phyloP scores from a whole-genome alignment of 345 rosid genomes.

The Acer campestre region DNA sequence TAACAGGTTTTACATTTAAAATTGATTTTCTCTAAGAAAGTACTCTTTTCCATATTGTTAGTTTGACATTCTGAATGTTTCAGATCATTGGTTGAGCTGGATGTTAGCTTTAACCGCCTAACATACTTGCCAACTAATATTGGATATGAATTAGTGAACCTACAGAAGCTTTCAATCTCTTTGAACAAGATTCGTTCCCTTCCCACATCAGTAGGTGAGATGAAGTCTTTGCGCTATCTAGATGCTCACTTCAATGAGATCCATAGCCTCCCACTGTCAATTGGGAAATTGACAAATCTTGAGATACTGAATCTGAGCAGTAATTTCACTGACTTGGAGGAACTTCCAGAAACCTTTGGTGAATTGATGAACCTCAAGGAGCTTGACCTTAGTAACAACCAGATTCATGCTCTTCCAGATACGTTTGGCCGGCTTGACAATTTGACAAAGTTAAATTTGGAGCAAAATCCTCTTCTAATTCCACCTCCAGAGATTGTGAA shows the following conservation, averaged over 20 bases:
- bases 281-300: conserved; percentile 70
- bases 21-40: neutral
- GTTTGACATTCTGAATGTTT: neutral
- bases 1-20: conserved; percentile 24
- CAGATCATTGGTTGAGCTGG: conserved; percentile 73
- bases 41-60: conserved; percentile 10
- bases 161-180: conserved; percentile 62
- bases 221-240: conserved; percentile 61
- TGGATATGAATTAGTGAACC: conserved; percentile 62
- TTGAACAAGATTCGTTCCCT: conserved; percentile 77
- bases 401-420: conserved; percentile 77
- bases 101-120: conserved; percentile 78
- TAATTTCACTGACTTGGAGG: conserved; percentile 76
- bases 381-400: conserved; percentile 90
- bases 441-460: conserved; percentile 66
- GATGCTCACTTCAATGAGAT: conserved; percentile 92
- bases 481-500: conserved; percentile 67
- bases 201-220: conserved; percentile 74
- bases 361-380: conserved; percentile 77
- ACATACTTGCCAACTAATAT: conserved; percentile 85
- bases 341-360: conserved; percentile 78
- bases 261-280: conserved; percentile 55
- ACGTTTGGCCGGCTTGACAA: conserved; percentile 80
- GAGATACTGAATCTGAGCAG: conserved; percentile 73
- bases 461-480: conserved; percentile 68